A percentile compares a stretch with the other conserved stretches of the same genome.
Conservation (phyloP, 257 asterid genomes). For the Nicotiana tomentosiformis region DNA sequence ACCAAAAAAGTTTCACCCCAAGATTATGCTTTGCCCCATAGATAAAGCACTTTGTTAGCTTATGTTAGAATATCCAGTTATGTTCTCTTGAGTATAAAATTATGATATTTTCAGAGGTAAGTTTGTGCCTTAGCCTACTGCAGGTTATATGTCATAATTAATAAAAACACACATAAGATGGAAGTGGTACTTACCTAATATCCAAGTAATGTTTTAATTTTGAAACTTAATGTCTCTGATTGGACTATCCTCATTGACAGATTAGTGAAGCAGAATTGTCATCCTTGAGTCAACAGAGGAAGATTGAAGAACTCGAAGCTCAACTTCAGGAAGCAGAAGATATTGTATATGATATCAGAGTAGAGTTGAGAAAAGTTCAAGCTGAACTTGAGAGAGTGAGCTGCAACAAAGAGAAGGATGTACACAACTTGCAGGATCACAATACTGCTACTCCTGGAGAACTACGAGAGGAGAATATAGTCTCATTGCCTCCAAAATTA, state of each 20-base stretch:
- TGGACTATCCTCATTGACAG: slow-evolving; percentile 28
- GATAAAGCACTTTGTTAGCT: no score
- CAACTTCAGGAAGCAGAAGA: slow-evolving; percentile 95
- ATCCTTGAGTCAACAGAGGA: slow-evolving; percentile 50
- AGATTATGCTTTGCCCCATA: no score
- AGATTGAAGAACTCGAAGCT: slow-evolving; percentile 87
- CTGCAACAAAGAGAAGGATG: not conserved
- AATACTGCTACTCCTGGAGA: slow-evolving; percentile 16
- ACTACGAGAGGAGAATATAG: slow-evolving; percentile 18
- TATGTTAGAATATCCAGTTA: no score
- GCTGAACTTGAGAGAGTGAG: slow-evolving; percentile 43
- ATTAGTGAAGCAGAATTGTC: slow-evolving; percentile 47
- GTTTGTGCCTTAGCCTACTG: no score
- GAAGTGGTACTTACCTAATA: no score
- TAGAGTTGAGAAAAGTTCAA: slow-evolving; percentile 57
- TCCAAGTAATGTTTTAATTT: no score
- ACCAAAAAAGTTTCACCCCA: no score
- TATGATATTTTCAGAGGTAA: no score
- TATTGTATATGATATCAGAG: slow-evolving; percentile 77
- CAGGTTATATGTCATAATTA: no score
- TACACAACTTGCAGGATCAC: not conserved
- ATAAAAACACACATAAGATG: no score
- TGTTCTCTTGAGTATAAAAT: no score
- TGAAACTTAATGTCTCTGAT: no score
- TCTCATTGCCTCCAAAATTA: slow-evolving; percentile 23